Conservation (phyloP, 345 rosid species). For the Salix caprea region DNA sequence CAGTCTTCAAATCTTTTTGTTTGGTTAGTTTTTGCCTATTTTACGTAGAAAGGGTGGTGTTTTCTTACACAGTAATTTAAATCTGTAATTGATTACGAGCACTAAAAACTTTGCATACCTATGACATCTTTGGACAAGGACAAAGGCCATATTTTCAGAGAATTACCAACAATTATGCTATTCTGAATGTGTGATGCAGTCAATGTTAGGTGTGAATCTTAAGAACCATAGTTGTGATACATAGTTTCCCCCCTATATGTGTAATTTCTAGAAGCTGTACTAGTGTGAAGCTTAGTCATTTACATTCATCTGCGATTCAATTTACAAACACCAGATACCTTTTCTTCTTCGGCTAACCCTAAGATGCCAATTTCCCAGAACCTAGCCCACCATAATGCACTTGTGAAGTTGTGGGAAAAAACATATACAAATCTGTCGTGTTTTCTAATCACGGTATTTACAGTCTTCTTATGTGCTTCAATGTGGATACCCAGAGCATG, state of each 20-base stretch:
- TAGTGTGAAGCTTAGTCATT: neutral
- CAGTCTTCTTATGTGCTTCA: neutral
- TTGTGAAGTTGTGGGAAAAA: neutral
- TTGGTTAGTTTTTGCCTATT: neutral
- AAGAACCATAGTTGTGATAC: neutral
- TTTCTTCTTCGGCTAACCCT: neutral
- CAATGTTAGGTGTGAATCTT: neutral
- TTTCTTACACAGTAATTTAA: neutral
- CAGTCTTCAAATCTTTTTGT: neutral
- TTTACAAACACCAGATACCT: neutral
- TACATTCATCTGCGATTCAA: neutral
- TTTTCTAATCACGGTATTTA: neutral
- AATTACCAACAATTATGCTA: neutral
- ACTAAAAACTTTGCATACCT: neutral
- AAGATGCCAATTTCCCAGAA: neutral
- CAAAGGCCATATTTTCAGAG: neutral
- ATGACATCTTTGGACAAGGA: neutral
- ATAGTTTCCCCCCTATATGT: neutral
- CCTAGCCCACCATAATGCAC: neutral
- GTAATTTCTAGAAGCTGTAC: neutral
- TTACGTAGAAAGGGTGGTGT: neutral
- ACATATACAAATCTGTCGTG: neutral
- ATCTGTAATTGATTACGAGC: neutral
- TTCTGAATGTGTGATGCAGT: neutral
- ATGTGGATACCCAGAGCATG: neutral